Conservation (phyloP, 352 stramenopile species). For the Phytophthora foliorum region DNA sequence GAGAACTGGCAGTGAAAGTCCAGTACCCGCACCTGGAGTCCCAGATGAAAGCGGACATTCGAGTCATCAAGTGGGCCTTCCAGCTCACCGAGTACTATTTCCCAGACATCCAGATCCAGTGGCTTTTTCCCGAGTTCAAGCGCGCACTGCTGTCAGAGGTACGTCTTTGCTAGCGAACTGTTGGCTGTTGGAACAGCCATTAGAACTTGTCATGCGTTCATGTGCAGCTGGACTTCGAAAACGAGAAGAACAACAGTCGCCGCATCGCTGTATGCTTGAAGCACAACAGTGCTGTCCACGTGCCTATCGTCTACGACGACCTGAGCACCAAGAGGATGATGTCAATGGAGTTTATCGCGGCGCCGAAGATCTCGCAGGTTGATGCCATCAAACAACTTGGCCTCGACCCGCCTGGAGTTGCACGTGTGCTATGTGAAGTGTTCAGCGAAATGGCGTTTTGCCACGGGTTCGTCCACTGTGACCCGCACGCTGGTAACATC, state of each 20-base stretch:
- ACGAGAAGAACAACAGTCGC: conserved; percentile 85
- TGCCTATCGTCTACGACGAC: conserved; percentile 90
- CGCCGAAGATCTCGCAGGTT: conserved; percentile 94
- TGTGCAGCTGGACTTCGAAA: conserved; percentile 83
- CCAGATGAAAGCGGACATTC: conserved; percentile 84
- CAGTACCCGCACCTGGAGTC: conserved; percentile 92
- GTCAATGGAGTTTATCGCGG: conserved; percentile 98
- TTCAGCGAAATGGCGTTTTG: conserved; percentile 97
- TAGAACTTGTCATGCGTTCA: background rate
- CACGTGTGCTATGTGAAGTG: conserved; percentile 90
- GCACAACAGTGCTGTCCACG: conserved; percentile 64
- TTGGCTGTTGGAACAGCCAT: background rate
- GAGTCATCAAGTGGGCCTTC: conserved; percentile 74
- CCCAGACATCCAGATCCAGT: conserved; percentile 92
- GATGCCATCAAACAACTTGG: conserved; percentile 83
- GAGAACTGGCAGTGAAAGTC: conserved; percentile 97
- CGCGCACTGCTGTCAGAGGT: conserved; percentile 76
- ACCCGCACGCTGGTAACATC: conserved; percentile 97
- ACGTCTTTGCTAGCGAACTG: conserved; percentile 2
- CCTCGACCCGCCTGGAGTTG: conserved; percentile 86
- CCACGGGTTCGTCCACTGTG: conserved; percentile 97
- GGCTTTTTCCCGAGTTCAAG: conserved; percentile 97
- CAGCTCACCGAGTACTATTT: conserved; percentile 86
- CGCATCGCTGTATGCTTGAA: conserved; percentile 70
- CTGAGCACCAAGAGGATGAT: conserved; percentile 93